phyloP scores from a whole-genome alignment of 495 filamentous ascomycete genomes.

The Amorphotheca resinae region DNA sequence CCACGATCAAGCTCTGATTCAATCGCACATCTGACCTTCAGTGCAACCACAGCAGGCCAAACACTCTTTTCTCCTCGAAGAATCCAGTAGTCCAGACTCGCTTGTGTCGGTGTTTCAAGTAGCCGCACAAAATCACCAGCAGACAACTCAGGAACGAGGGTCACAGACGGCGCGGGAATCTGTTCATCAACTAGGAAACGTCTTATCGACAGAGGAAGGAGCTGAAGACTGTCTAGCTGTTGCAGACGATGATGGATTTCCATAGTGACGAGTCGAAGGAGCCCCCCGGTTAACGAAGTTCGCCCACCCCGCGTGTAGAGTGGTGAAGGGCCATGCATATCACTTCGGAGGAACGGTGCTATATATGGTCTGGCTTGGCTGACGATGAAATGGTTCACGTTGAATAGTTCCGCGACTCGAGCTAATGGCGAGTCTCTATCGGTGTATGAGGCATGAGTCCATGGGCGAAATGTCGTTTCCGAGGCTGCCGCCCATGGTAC shows the following conservation, averaged over 20 bases:
- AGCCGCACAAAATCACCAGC: slow-evolving; percentile 59
- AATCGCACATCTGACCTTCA: slow-evolving; percentile 73
- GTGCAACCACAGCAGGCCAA: slow-evolving; percentile 80
- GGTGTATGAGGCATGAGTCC: slow-evolving; percentile 53
- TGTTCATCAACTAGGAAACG: slow-evolving; percentile 79
- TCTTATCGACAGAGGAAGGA: slow-evolving; percentile 56
- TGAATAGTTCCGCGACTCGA: slow-evolving; percentile 84
- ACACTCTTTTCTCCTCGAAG: slow-evolving; percentile 72
- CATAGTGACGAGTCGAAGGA: slow-evolving; percentile 55
- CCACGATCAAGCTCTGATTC: slow-evolving; percentile 77
- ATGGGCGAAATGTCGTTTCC: slow-evolving; percentile 54
- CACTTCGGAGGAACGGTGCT: slow-evolving; percentile 72
- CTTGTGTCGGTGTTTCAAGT: slow-evolving; percentile 65
- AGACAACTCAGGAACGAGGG: slow-evolving; percentile 69
- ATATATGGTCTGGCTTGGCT: slow-evolving; percentile 68
- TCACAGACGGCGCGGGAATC: slow-evolving; percentile 68
- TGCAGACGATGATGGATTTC: slow-evolving; percentile 73
- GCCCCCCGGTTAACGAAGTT: slow-evolving; percentile 44
- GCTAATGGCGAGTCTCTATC: slow-evolving; percentile 71
- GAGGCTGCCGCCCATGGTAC: slow-evolving; percentile 64
- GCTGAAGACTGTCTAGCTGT: slow-evolving; percentile 66
- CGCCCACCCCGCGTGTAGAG: slow-evolving; percentile 43
- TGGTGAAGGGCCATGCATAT: slow-evolving; percentile 63
- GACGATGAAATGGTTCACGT: slow-evolving; percentile 81
- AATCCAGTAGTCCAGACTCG: slow-evolving; percentile 76